Base-by-base conservation (phyloP, 768 basidiomycete species). In the Mycena olivaceomarginata region DNA sequence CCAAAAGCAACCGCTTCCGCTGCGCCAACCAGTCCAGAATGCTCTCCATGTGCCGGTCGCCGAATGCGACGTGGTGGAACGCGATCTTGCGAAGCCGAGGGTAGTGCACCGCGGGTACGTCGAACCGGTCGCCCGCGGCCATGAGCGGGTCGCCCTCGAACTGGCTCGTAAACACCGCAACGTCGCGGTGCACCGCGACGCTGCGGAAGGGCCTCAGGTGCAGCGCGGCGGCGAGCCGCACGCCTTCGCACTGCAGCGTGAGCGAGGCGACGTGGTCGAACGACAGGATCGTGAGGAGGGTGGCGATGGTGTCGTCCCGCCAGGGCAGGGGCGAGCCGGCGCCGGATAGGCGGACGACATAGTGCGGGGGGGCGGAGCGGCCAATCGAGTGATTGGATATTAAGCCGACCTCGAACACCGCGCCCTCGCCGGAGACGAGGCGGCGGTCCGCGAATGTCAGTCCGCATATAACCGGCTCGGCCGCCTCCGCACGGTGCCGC, bases 11-110 rank as follows among this genome's bases (percentile, higher is more conserved):
- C 43, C 75, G 53, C n/a, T 70, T 70, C 43, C 75, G 63, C 70
- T 76, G 75, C n/a, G 70, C 75, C 51, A 76, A 45, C 75, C 75
- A 76, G 37, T 76, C 75, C 45, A 76, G 12, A 9, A 76, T 70
- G 16, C 41, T 40, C 45, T 67, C 75, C 56, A 65, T 43, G 1
- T 62, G 16, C 53, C 45, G 22, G 43, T 71, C 64, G 56, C 11
- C 22, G 48, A 76, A 70, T 0, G 22, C 45, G 11, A 76, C 39
- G 11, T 53, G 15, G 16, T 39, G 25, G 31, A 76, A 76, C 56
- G 31, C 2, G 25, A 76, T 31, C 43, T 62, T 48, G 4, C 70
- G 64, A 56, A 76, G 40, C n/a, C 45, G 51, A 0, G 69, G 75
- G 56, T 66, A 76, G 65, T 76, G 56, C 53, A 71, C 64, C 51